Percentiles rank a stretch among this genome's conserved stretches.
Evolutionary conservation across 257 asterid genomes (phyloP).

Genomic region (Orobanche coerulescens): DNA sequence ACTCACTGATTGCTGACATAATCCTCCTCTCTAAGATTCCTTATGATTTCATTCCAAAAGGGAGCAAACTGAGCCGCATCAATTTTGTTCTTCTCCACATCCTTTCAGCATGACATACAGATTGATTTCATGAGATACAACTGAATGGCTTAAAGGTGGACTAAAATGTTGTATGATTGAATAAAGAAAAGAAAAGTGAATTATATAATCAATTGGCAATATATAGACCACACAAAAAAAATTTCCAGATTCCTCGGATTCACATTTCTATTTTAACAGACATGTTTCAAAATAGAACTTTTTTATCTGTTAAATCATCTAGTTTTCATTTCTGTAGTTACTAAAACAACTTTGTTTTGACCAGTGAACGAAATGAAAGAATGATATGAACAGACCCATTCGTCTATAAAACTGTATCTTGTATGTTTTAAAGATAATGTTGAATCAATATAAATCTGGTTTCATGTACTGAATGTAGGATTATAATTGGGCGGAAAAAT

Average conservation of each 20-base stretch:
- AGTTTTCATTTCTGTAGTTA: neutral
- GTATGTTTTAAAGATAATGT: neutral
- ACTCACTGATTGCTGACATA: constrained; percentile 71
- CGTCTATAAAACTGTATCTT: neutral
- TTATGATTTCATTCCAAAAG: constrained; percentile 89
- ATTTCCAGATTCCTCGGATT: neutral
- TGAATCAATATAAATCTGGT: neutral
- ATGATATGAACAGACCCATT: neutral
- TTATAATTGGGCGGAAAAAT: neutral
- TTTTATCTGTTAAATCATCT: neutral
- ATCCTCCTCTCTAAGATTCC: constrained; percentile 92
- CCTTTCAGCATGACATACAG: constrained; percentile 39
- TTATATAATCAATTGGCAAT: constrained; percentile 15
- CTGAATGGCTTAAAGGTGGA: constrained; percentile 14
- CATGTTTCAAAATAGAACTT: neutral
- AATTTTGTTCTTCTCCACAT: constrained; percentile 44
- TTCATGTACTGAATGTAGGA: neutral
- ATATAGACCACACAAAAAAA: neutral
- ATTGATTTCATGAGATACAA: constrained; percentile 18
- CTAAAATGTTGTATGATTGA: neutral
- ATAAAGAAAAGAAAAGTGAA: constrained; percentile 2
- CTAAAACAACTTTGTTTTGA: neutral
- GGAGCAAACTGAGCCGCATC: constrained; percentile 95
- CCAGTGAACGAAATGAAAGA: neutral
- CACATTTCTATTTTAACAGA: constrained; percentile 3